Evolutionary conservation across 306 rosid genomes (phyloP), one percentile per base, ranked within the genome.

Genomic region (Calophaca sinica): DNA sequence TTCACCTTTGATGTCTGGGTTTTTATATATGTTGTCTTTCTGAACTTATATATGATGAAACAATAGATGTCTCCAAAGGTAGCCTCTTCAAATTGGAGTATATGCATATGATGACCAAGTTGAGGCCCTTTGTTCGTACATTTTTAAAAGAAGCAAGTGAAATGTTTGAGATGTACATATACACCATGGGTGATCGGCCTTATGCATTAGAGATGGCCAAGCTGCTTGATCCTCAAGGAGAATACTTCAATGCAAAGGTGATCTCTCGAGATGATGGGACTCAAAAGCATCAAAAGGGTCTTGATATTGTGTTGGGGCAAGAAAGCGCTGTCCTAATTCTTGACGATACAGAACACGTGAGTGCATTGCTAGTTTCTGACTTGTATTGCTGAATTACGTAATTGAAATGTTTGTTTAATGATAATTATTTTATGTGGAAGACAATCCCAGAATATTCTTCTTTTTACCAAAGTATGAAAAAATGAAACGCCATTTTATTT

Each of bases 231-330:
- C 96, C 99, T 46, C 84, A n/a, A 58, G 82, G 78, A 77, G 92
- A 87, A 81, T 94, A 89, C 83, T 94, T 92, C 63, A 76, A 76
- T 42, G 63, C 83, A 10, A 89, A 87, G 80, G 94, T 96, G 61
- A 96, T 92, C 68, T 96, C 99, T 49, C 87, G 97, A 6, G 98
- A 96, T 66, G 98, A 96, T 78, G 96, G 99, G 68, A 90, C 97
- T 68, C 91, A 87, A 74, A 90, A 31, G 82, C 92, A 90, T 87
- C 93, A 92, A 69, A 92, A 96, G 87, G 99, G 91, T 68, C 92
- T 96, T 35, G 98, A 96, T 83, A 72, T 96, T 50, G 89, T 92
- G 63, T 76, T 92, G 49, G 99, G 98, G 75, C 92, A 92, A 70
- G 97, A 92, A 75, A 96, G 93, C 77, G 93, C 92, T 35, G 96